Evolutionary conservation across 148 eudicot species (phyloP).

Genomic region (Oxyria digyna): DNA sequence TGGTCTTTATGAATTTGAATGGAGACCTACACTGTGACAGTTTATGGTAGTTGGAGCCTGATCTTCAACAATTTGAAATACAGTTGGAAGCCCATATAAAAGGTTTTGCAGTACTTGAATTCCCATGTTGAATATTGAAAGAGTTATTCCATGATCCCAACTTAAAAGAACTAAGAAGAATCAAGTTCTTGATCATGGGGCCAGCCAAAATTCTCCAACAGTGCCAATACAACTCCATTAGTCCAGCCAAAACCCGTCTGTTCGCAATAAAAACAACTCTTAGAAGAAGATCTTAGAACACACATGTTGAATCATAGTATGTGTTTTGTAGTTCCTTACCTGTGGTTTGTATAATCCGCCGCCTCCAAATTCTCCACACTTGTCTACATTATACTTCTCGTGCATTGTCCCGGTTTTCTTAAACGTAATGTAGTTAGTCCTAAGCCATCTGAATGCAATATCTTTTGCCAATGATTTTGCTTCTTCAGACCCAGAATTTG

Average conservation of each 20-base stretch:
- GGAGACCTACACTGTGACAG: too few species aligned
- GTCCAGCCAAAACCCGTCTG: constrained; percentile 96
- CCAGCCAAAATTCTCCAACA: constrained; percentile 95
- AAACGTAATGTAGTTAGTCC: constrained; percentile 58
- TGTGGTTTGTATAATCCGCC: constrained; percentile 91
- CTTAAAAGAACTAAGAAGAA: too few species aligned
- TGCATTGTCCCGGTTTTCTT: constrained; percentile 71
- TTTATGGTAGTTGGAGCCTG: too few species aligned
- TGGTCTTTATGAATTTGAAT: too few species aligned
- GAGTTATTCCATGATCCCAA: neutral
- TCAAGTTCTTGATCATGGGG: constrained; percentile 36
- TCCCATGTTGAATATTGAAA: neutral
- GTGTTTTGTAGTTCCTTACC: constrained; percentile 30
- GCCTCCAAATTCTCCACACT: constrained; percentile 72
- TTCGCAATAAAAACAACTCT: neutral
- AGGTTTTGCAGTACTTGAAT: neutral
- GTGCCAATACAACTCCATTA: constrained; percentile 74
- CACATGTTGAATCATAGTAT: neutral
- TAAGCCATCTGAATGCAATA: constrained; percentile 66
- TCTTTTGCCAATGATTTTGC: constrained; percentile 59
- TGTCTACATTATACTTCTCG: constrained; percentile 68
- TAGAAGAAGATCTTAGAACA: neutral
- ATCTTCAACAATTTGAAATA: too few species aligned
- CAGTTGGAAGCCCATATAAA: neutral
- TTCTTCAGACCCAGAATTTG: constrained; percentile 45